Evolutionary conservation across 352 stramenopile species (phyloP), one percentile per base, ranked within the genome.

Genomic region (Phytophthora tentaculata): DNA sequence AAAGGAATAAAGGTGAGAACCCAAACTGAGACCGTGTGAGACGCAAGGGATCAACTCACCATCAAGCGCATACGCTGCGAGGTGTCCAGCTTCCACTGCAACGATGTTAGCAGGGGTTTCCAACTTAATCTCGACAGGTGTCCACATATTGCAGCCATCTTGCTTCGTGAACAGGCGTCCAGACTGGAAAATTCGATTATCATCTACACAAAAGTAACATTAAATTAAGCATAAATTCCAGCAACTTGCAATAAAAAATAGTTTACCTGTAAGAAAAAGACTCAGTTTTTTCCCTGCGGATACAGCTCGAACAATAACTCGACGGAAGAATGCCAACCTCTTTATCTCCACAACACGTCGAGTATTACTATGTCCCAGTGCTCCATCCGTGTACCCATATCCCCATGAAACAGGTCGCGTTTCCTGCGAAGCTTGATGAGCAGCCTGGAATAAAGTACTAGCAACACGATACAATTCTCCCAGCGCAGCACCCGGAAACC

Each of bases 31-130:
- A 8, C 28, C 8, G n/a, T n/a, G n/a, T n/a, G n/a, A n/a, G 3
- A 32, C 3, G 28, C 28, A 8, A 32, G 3, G 3, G 28, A 32
- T 32, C 28, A 32, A 32, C 66, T 52, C 22, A 88, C 81, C 73
- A 37, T 91, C 76, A 9, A 94, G 56, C 10, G 80, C 83, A 44
- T 91, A 94, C 0, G 67, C 81, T 39, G 74, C 84, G 5, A 88
- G 71, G 20, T 84, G 69, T 3, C 83, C 84, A 14, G 84, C 81
- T 61, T 75, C 76, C 13, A 92, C 55, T 0, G 59, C 60, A 4
- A 89, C 70, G 20, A 92, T 59, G 3, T 23, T 71, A 23, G 8
- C 63, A 22, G 26, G 44, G 0, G 76, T 70, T 5, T 64, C 45
- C 22, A 72, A 35, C 12, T 28, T 19, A 7, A 91, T 24, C n/a